These are phyloP conservation scores for Thalassiosira ordinaria DNA, from an alignment of 352 stramenopile genomes.

Conservation along the genomic window DNA sequence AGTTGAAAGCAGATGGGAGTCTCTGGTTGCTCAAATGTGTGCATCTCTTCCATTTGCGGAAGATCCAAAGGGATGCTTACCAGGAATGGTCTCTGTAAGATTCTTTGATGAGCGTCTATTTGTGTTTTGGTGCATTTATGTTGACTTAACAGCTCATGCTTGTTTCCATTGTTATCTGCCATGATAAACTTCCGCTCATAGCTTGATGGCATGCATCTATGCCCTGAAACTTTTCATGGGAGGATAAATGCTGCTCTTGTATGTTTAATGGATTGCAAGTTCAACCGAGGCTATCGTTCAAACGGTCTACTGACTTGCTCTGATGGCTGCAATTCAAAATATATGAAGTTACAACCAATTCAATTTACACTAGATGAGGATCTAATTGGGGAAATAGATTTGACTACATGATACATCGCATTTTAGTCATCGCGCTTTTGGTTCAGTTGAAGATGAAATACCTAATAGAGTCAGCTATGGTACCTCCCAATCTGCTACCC, in stretches of 20 bases:
- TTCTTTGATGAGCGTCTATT: too few relatives aligned
- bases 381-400: not conserved
- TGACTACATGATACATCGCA: not conserved
- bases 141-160: too few relatives aligned
- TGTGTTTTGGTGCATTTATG: too few relatives aligned
- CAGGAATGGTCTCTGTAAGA: constrained; percentile 21
- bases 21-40: constrained; percentile 8
- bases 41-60: constrained; percentile 1
- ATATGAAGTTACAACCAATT: constrained; percentile 10
- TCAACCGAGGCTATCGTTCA: not conserved
- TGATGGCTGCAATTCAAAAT: constrained; percentile 17
- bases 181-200: too few relatives aligned
- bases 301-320: constrained; percentile 1
- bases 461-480: too few relatives aligned
- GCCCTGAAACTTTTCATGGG: constrained; percentile 12
- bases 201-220: constrained; percentile 23
- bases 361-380: not conserved
- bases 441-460: too few relatives aligned
- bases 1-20: constrained; percentile 14
- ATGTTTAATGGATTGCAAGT: constrained; percentile 17
- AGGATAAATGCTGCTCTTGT: constrained; percentile 19
- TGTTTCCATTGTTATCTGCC: too few relatives aligned
- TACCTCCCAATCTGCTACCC: too few relatives aligned
- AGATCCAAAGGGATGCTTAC: constrained; percentile 3
- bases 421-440: too few relatives aligned